Evolutionary conservation across 2,329 filamentous ascomycete genomes (phyloP), one percentile per base, ranked within the genome.

Genomic region (Aspergillus luchuensis): DNA sequence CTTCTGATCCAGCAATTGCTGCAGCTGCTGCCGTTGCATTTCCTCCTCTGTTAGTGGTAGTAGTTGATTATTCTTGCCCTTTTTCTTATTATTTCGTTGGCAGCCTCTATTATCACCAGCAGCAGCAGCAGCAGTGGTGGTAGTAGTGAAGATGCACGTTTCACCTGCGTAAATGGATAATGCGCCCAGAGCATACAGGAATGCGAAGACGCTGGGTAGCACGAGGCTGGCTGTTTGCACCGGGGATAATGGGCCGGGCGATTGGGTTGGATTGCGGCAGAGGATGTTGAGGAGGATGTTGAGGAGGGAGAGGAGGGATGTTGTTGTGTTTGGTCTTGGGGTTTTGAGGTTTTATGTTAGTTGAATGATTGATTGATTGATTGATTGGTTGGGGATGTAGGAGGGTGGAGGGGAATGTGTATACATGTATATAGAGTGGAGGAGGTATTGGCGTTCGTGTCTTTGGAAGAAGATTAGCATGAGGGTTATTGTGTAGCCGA

Each of bases 11-110:
- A 78, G 60, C 17, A 79, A 65, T 11, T 75, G 69, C 36, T 73
- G 72, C 25, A 78, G 64, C 55, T 79, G 74, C 38, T 72, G 73
- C 36, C 77, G 74, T 56, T 78, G 74, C 67, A 75, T 72, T 55
- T 79, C 76, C 54, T 79, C 76, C 21, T 74, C 73, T 3, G 70
- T 75, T 43, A 76, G 59, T 5, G 71, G 11, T 45, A 76, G 58
- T 5, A 71, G 11, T 36, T 36, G 60, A 3, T 13, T 5, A 63
- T 62, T 0, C 63, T 68, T 39, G 56, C 52, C 36, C 38, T 36
- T 11, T 8, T 63, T 36, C 11, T 10, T 13, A 25, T 25, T 25
- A 25, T 25, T 1, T 7, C 25, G 25, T 28, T 28, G 25, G 25
- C 33, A 11, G 5, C 33, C 33, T 36, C 33, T 13, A 15, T 11